A percentile compares a stretch with the other conserved stretches of the same genome.
Conservation (phyloP, 2,329 filamentous ascomycete genomes). For the Fusarium gaditjirri region DNA sequence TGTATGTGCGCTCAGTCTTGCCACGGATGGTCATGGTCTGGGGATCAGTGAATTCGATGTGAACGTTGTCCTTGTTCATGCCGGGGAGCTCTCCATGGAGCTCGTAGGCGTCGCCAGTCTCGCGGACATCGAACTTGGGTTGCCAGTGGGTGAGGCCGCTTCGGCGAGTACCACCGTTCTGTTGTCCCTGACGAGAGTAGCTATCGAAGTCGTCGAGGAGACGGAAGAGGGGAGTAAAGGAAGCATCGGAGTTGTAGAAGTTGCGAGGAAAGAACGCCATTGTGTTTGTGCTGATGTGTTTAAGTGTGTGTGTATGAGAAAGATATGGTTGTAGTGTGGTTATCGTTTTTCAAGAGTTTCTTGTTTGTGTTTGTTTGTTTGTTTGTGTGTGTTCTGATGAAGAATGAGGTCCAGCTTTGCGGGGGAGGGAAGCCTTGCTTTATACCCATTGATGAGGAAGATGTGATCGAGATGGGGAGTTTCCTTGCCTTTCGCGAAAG, state of each 20-base stretch:
- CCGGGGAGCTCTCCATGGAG: conserved; percentile 85
- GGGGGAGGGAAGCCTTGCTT: conserved; percentile 38
- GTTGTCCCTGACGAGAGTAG: conserved; percentile 57
- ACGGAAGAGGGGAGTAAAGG: conserved; percentile 71
- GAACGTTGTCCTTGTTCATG: conserved; percentile 76
- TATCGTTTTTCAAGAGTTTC: not conserved
- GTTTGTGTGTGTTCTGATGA: conserved; percentile 44
- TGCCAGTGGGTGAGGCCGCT: conserved; percentile 66
- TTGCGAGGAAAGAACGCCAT: conserved; percentile 71
- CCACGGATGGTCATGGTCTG: conserved; percentile 79
- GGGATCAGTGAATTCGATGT: conserved; percentile 81
- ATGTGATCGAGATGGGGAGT: conserved; percentile 9
- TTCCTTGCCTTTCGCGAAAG: conserved; percentile 36
- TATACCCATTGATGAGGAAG: conserved; percentile 43
- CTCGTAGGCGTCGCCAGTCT: conserved; percentile 75
- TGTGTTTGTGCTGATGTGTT: conserved; percentile 49
- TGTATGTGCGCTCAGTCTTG: conserved; percentile 71
- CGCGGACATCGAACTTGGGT: conserved; percentile 82
- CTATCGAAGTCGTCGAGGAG: conserved; percentile 72
- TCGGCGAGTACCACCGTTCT: conserved; percentile 36
- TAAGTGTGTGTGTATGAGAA: conserved; percentile 31
- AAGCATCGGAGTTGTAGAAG: conserved; percentile 60
- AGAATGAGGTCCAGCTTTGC: conserved; percentile 21
- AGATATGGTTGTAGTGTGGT: conserved; percentile 40
- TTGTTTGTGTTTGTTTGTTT: conserved; percentile 41